phyloP scores from a whole-genome alignment of 192 early-diverging fungal species.

The Linnemannia exigua region DNA sequence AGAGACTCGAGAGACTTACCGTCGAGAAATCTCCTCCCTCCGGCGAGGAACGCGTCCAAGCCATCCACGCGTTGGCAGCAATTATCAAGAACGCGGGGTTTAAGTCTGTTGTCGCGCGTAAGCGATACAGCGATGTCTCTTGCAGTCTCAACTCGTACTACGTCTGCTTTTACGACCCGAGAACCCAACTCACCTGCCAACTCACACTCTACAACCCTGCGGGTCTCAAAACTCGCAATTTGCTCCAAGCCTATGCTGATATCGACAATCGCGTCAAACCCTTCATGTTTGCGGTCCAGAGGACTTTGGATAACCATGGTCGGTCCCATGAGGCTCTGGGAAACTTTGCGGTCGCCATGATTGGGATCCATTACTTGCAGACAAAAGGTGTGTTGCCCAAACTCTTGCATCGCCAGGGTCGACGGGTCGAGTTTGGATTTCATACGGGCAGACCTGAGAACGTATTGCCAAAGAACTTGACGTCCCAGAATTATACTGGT shows the following conservation, averaged over 20 bases:
- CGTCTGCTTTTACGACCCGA: background rate
- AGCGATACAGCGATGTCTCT: background rate
- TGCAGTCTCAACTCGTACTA: background rate
- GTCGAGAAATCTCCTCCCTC: background rate
- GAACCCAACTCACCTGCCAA: background rate
- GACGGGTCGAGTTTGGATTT: background rate
- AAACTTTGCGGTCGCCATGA: background rate
- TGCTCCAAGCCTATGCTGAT: background rate
- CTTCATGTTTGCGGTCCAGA: background rate
- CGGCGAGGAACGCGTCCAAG: background rate
- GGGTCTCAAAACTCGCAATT: background rate
- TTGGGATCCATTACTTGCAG: background rate
- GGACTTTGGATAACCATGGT: background rate
- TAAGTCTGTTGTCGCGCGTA: background rate
- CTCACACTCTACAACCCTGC: background rate
- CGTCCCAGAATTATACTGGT: too few relatives aligned
- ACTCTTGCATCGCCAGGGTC: background rate
- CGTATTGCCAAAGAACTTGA: background rate
- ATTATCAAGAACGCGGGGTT: background rate
- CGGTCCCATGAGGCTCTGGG: background rate
- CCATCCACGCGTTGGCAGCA: background rate
- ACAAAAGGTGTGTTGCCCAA: background rate
- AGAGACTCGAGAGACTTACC: background rate
- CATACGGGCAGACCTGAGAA: background rate
- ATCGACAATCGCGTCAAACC: constrained; percentile 4